phyloP scores from a whole-genome alignment of 306 rosid species.

The Medicago arabica region DNA sequence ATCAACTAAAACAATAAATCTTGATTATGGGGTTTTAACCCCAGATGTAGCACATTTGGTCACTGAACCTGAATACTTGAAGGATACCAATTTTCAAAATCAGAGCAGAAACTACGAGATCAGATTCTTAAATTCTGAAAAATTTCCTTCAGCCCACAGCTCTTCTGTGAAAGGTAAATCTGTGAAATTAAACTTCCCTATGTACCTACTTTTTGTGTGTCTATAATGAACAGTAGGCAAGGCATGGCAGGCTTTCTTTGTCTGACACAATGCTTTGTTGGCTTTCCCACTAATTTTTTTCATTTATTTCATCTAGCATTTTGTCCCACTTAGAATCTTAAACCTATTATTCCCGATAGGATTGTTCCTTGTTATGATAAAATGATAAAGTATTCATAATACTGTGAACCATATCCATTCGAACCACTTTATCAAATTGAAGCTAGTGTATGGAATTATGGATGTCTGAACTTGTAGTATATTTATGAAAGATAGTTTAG shows the following conservation, averaged over 20 bases:
- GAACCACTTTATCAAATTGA: conserved; percentile 28
- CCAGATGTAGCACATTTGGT: conserved; percentile 34
- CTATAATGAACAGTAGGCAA: conserved; percentile 11
- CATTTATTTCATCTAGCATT: conserved; percentile 29
- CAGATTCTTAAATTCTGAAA: conserved; percentile 55
- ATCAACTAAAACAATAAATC: conserved; percentile 44
- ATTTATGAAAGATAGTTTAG: conserved; percentile 9
- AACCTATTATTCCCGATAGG: not conserved
- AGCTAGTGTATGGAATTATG: not conserved
- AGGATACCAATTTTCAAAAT: conserved; percentile 45
- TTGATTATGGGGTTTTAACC: conserved; percentile 40
- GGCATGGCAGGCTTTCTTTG: not conserved
- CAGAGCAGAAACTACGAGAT: conserved; percentile 47
- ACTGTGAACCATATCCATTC: conserved; percentile 26
- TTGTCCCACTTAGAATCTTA: conserved; percentile 15
- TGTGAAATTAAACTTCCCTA: conserved; percentile 18
- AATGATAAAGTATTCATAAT: conserved; percentile 14
- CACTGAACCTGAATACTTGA: conserved; percentile 43
- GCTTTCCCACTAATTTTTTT: not conserved
- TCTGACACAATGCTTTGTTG: conserved; percentile 24
- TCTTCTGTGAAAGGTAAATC: conserved; percentile 83
- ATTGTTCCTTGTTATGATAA: conserved; percentile 3
- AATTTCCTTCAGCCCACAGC: conserved; percentile 82
- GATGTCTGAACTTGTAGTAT: conserved; percentile 11
- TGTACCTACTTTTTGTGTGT: not conserved